Conservation (phyloP, 345 rosid species). For the Barbarea vulgaris region DNA sequence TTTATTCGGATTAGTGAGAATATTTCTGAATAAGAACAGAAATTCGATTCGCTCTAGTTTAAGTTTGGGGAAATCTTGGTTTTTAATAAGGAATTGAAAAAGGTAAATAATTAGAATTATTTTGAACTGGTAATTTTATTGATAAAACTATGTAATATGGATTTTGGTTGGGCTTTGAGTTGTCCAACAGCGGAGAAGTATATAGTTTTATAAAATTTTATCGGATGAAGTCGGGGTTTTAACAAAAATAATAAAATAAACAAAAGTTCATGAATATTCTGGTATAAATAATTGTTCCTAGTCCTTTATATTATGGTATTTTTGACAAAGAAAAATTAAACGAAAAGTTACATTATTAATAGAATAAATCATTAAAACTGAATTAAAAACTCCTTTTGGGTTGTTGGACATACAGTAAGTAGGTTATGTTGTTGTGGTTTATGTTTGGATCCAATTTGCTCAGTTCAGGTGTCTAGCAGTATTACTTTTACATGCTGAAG, state of each 20-base stretch:
- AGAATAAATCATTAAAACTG: no score
- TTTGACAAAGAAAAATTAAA: no score
- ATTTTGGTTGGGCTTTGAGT: background rate
- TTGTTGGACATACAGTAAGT: background rate
- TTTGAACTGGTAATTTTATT: background rate
- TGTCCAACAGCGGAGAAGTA: no score
- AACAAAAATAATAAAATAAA: no score
- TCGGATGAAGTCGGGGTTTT: no score
- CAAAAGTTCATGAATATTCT: no score
- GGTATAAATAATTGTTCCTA: no score
- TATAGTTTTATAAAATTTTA: no score
- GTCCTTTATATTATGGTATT: no score
- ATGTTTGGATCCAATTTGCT: constrained; percentile 11
- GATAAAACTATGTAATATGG: background rate
- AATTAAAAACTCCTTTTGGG: no score
- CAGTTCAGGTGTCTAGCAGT: background rate
- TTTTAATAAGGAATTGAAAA: background rate
- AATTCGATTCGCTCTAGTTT: background rate
- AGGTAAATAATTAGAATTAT: background rate
- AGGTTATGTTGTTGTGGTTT: background rate
- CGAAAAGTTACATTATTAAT: background rate
- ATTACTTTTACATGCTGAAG: background rate
- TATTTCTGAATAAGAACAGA: background rate
- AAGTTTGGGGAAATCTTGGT: background rate
- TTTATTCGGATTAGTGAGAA: background rate